phyloP scores from a whole-genome alignment of 495 filamentous ascomycete species.

The Neurospora sp. region DNA sequence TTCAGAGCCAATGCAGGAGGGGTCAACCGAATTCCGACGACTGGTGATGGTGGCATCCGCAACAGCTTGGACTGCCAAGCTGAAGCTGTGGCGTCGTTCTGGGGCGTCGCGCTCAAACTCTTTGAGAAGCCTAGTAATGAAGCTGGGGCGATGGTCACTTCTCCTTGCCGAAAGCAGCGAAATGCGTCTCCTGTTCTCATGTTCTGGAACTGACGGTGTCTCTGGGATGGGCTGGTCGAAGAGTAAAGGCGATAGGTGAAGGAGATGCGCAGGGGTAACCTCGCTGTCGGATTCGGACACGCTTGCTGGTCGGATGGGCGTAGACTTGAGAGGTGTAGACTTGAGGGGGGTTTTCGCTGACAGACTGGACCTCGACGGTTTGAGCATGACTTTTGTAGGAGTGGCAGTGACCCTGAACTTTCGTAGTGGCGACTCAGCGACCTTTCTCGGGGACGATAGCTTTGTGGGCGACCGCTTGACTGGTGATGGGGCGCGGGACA shows the following conservation, averaged over 20 bases:
- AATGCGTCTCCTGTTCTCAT: conserved; percentile 19
- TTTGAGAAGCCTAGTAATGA: conserved; percentile 7
- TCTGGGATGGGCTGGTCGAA: conserved; percentile 22
- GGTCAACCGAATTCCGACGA: neutral
- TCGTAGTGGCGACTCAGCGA: conserved; percentile 17
- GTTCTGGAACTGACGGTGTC: conserved; percentile 5
- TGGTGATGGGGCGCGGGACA: conserved; percentile 5
- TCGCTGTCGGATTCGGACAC: neutral
- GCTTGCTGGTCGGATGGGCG: neutral
- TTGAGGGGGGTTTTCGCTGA: conserved; percentile 13
- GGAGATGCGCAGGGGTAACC: neutral
- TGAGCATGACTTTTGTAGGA: conserved; percentile 18
- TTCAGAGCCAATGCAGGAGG: neutral
- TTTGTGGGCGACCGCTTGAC: conserved; percentile 11
- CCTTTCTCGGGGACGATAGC: conserved; percentile 13
- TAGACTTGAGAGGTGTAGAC: conserved; percentile 3
- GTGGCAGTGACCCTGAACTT: conserved; percentile 17
- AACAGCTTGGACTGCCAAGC: neutral
- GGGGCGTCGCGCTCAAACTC: conserved; percentile 7
- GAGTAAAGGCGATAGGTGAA: conserved; percentile 15
- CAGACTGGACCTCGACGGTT: conserved; percentile 14
- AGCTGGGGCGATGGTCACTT: conserved; percentile 16
- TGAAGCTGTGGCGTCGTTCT: conserved; percentile 23
- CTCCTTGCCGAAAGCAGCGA: conserved; percentile 20
- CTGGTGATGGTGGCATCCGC: neutral